These are phyloP conservation scores for Pseudophaeomoniella oleicola DNA, from an alignment of 2,329 filamentous ascomycete species.

Conservation along the genomic window DNA sequence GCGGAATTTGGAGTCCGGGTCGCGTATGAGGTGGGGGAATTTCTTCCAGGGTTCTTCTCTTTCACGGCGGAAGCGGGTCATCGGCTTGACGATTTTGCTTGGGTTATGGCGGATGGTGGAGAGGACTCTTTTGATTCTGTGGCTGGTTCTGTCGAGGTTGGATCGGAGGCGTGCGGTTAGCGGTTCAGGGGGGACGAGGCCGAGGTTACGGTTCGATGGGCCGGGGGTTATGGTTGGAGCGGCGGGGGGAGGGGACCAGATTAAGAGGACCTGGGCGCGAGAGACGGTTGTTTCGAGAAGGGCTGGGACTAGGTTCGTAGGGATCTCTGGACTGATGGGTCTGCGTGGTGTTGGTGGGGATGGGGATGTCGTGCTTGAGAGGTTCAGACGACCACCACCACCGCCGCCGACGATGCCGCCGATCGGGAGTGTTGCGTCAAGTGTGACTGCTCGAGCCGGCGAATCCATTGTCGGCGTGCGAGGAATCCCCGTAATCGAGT, in stretches of 20 bases:
- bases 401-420: background rate
- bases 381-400: background rate
- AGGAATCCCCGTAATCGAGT: background rate
- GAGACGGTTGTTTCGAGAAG: background rate
- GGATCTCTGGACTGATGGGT: background rate
- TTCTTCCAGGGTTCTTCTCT: too few relatives aligned
- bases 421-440: background rate
- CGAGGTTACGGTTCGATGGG: background rate
- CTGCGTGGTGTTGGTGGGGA: background rate
- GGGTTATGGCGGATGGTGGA: background rate
- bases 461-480: background rate
- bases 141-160: background rate
- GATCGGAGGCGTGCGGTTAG: background rate
- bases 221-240: background rate
- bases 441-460: background rate
- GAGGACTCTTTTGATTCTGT: too few relatives aligned
- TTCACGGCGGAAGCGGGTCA: too few relatives aligned
- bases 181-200: background rate
- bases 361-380: background rate
- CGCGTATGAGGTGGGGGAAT: too few relatives aligned
- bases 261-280: background rate
- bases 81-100: too few relatives aligned
- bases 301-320: background rate
- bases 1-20: too few relatives aligned
- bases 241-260: background rate